These are phyloP conservation scores for Thelonectria rubi DNA, from an alignment of 2,329 filamentous ascomycete species.

Conservation along the genomic window DNA sequence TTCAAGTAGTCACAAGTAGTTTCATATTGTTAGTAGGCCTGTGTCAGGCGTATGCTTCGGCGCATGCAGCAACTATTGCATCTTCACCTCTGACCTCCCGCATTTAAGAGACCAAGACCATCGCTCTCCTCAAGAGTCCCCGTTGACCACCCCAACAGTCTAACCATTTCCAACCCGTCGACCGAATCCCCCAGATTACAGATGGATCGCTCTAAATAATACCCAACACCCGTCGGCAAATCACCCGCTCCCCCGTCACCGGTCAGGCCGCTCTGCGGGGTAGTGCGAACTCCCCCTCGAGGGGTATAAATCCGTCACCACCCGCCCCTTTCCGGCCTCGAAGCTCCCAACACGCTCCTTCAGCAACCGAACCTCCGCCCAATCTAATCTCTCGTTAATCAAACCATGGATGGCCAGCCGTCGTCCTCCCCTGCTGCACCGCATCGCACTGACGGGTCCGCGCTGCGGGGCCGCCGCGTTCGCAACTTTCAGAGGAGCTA, in stretches of 20 bases:
- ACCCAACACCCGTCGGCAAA: neutral
- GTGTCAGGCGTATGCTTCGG: too few species aligned
- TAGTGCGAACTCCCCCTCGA: neutral
- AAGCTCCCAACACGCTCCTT: too few species aligned
- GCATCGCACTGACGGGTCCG: neutral
- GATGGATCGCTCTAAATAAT: neutral
- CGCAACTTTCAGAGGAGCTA: conserved; percentile 31
- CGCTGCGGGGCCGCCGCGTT: conserved; percentile 17
- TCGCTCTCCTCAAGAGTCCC: too few species aligned
- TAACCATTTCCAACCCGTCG: too few species aligned
- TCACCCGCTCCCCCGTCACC: neutral
- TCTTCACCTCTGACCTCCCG: too few species aligned
- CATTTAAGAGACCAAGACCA: too few species aligned
- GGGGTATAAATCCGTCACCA: conserved; percentile 16
- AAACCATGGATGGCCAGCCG: neutral
- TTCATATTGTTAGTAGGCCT: neutral
- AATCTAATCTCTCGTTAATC: neutral
- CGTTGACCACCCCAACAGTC: too few species aligned
- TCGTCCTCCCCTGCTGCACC: neutral
- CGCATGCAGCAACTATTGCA: too few species aligned
- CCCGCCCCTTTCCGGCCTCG: conserved; percentile 22
- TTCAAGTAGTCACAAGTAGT: neutral
- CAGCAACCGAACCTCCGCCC: neutral
- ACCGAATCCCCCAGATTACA: too few species aligned
- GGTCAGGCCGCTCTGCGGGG: neutral